Evolutionary conservation across 139 green algal species (phyloP).

Genomic region (Chlorella sorokiniana): DNA sequence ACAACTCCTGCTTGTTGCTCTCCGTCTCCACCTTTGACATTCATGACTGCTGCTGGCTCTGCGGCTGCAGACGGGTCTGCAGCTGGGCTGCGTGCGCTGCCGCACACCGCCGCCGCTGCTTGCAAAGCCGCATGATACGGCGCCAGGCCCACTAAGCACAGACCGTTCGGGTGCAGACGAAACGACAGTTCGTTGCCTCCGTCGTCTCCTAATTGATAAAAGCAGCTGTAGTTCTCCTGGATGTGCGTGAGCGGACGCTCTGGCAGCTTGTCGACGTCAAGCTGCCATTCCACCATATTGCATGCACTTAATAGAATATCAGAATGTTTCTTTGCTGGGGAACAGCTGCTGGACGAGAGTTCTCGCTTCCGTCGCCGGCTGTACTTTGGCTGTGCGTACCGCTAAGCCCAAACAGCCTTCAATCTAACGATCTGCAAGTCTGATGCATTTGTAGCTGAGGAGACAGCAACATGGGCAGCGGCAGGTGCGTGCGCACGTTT

Average conservation of each 20-base stretch:
- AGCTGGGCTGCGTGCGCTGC: too few species aligned
- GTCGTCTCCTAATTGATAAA: not conserved
- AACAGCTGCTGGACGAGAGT: not conserved
- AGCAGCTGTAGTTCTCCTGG: constrained; percentile 10
- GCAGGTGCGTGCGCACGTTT: not conserved
- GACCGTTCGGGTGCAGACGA: constrained; percentile 19
- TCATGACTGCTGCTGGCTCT: not conserved
- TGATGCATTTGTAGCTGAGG: too few species aligned
- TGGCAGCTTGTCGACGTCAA: not conserved
- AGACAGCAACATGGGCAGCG: constrained; percentile 14
- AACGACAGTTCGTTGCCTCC: constrained; percentile 10
- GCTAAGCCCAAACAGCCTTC: too few species aligned
- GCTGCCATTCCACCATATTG: constrained; percentile 5
- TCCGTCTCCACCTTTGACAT: too few species aligned
- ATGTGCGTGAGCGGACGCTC: not conserved
- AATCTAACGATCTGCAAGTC: too few species aligned
- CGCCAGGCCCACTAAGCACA: constrained; percentile 7
- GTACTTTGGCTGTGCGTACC: too few species aligned
- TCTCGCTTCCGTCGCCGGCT: not conserved
- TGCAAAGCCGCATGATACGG: not conserved
- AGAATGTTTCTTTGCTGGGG: too few species aligned
- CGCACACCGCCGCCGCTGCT: not conserved
- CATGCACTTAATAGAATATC: not conserved
- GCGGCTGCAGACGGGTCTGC: not conserved
- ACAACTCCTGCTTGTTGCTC: not conserved